These are phyloP conservation scores for Tetradesmus obliquus DNA, from an alignment of 139 green algal genomes.

Conservation along the genomic window DNA sequence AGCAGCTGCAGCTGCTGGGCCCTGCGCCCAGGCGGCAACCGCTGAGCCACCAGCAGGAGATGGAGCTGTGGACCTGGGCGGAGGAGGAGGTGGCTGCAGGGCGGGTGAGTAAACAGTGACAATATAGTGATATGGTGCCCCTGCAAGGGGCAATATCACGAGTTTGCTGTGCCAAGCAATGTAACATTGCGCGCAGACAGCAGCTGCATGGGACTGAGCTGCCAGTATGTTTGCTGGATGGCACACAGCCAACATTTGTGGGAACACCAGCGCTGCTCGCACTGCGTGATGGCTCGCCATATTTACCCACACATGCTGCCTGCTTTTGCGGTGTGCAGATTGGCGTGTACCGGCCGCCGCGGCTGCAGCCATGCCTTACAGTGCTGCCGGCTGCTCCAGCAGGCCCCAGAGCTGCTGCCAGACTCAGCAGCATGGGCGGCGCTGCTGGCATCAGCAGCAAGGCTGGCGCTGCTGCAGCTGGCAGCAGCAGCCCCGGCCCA, in stretches of 20 bases:
- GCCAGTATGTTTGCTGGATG: too few species aligned
- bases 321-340: too few species aligned
- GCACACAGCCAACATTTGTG: too few species aligned
- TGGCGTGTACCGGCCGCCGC: slow-evolving; percentile 56
- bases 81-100: slow-evolving; percentile 46
- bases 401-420: background rate
- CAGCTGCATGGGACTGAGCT: too few species aligned
- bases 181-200: too few species aligned
- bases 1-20: slow-evolving; percentile 53
- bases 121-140: background rate
- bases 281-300: too few species aligned
- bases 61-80: slow-evolving; percentile 32
- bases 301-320: too few species aligned
- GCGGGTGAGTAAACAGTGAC: slow-evolving; percentile 36
- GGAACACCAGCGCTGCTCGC: too few species aligned
- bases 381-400: slow-evolving; percentile 36
- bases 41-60: slow-evolving; percentile 44
- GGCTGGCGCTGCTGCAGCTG: background rate
- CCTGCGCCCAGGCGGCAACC: slow-evolving; percentile 48
- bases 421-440: background rate
- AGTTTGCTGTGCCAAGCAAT: too few species aligned
- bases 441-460: background rate
- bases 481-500: background rate
- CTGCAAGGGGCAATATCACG: too few species aligned
- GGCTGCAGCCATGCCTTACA: slow-evolving; percentile 60